Conservation (phyloP, 2,329 filamentous ascomycete species). For the Exophiala phaeomuriformis region DNA sequence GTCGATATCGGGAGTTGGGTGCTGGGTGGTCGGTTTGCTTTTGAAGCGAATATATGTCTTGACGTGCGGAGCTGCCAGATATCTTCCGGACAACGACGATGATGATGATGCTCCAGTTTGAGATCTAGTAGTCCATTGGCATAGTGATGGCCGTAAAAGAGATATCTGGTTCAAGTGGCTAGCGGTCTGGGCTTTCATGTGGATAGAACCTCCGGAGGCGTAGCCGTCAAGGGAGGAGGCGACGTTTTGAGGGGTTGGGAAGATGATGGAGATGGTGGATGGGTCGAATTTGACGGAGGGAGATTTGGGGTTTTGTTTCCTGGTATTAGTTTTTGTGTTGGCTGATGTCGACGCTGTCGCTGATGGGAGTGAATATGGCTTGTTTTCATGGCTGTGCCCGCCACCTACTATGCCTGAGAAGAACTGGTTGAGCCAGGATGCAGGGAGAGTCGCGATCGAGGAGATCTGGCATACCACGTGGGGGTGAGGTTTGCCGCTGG, state of each 20-base stretch:
- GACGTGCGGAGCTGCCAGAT: constrained; percentile 73
- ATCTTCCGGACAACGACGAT: constrained; percentile 41
- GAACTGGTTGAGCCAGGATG: constrained; percentile 62
- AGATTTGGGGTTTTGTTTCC: not conserved
- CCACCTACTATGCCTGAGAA: constrained; percentile 13
- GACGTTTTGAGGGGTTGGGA: constrained; percentile 73
- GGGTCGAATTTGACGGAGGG: not conserved
- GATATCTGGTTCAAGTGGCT: constrained; percentile 66
- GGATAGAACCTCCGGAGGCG: constrained; percentile 67
- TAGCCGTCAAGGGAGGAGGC: constrained; percentile 72
- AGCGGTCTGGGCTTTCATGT: constrained; percentile 65
- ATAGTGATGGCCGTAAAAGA: constrained; percentile 63
- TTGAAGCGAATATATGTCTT: constrained; percentile 74
- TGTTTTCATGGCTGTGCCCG: not conserved
- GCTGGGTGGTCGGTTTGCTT: constrained; percentile 29
- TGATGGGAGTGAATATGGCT: not conserved
- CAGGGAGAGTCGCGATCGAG: constrained; percentile 70
- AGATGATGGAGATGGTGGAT: constrained; percentile 52
- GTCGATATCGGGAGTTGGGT: constrained; percentile 48
- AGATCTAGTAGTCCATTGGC: constrained; percentile 54
- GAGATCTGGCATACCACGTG: constrained; percentile 47
- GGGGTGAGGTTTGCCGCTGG: constrained; percentile 24
- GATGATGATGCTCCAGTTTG: constrained; percentile 37
- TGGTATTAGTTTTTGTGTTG: not conserved
- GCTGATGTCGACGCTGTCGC: constrained; percentile 1